These are phyloP conservation scores for Xanthoparmelia taractica DNA, from an alignment of 495 filamentous ascomycete species.

Conservation along the genomic window DNA sequence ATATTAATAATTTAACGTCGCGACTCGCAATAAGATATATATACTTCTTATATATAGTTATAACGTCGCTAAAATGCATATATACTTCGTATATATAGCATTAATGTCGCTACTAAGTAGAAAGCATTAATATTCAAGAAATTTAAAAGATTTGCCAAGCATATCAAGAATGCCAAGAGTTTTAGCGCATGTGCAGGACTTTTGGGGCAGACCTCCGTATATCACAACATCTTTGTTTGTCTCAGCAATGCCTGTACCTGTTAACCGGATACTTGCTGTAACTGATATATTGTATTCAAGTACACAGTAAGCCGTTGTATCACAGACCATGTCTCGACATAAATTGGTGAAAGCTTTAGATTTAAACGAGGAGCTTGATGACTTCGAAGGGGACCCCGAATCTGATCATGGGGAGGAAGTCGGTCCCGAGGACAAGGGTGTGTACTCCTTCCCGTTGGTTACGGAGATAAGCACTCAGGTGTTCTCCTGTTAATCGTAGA, in stretches of 20 bases:
- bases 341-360: conserved; percentile 53
- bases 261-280: background rate
- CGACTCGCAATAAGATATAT: too few relatives aligned
- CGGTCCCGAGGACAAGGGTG: conserved; percentile 55
- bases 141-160: too few relatives aligned
- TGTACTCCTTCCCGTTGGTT: background rate
- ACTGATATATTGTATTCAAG: background rate
- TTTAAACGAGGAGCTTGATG: conserved; percentile 52
- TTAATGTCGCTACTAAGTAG: too few relatives aligned
- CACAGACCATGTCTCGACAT: conserved; percentile 52
- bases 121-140: too few relatives aligned
- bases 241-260: background rate
- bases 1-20: too few relatives aligned
- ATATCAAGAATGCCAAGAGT: too few relatives aligned
- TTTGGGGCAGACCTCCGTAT: too few relatives aligned
- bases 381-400: conserved; percentile 48
- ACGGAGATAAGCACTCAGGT: conserved; percentile 7
- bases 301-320: background rate
- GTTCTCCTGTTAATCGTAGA: conserved; percentile 20
- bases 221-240: background rate
- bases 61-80: too few relatives aligned
- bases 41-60: too few relatives aligned
- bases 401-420: conserved; percentile 41
- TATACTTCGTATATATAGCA: too few relatives aligned
- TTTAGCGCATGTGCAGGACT: too few relatives aligned